A percentile compares a stretch with the other conserved stretches of the same genome.
Conservation (phyloP, 805 yeast genomes). For the Candida taoyuanica region DNA sequence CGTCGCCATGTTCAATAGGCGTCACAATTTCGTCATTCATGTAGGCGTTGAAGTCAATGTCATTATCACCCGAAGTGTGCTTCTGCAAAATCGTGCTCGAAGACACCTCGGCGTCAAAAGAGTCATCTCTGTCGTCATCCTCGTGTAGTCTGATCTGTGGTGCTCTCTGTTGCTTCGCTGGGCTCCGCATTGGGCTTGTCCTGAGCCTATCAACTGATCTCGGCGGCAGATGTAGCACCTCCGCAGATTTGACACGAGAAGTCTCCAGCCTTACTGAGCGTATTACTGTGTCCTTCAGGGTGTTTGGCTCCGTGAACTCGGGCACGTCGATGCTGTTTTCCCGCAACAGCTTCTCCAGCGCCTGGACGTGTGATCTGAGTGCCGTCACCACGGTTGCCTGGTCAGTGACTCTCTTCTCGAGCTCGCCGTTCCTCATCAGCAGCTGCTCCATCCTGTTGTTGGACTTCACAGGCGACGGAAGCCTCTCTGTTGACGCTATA, state of each 20-base stretch:
- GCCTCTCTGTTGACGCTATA: slow-evolving; percentile 8
- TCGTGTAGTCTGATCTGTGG: slow-evolving; percentile 5
- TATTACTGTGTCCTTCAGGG: slow-evolving; percentile 7
- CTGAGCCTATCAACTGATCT: slow-evolving; percentile 35
- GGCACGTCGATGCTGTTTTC: slow-evolving; percentile 12
- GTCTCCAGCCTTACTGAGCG: slow-evolving; percentile 6
- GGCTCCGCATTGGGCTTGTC: slow-evolving; percentile 9
- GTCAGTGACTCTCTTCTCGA: slow-evolving; percentile 16
- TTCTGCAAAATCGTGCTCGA: neutral
- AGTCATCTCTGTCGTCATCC: slow-evolving; percentile 1
- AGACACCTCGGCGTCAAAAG: neutral
- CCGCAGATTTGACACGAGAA: slow-evolving; percentile 2
- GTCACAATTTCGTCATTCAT: neutral
- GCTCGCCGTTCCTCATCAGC: slow-evolving; percentile 13
- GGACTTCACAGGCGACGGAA: slow-evolving; percentile 10
- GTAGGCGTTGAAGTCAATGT: slow-evolving; percentile 2
- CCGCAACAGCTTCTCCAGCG: slow-evolving; percentile 13
- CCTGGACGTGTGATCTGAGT: slow-evolving; percentile 15
- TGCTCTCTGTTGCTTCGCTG: slow-evolving; percentile 3
- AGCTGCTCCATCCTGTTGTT: slow-evolving; percentile 10
- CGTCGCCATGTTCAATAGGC: neutral
- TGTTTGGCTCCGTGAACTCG: slow-evolving; percentile 8
- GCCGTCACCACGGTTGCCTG: slow-evolving; percentile 15
- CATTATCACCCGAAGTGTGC: neutral
- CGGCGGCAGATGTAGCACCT: slow-evolving; percentile 30